A percentile compares a stretch with the other conserved stretches of the same genome.
Evolutionary conservation across 495 filamentous ascomycete species (phyloP).

Genomic region (Tuber umbilicatum): DNA sequence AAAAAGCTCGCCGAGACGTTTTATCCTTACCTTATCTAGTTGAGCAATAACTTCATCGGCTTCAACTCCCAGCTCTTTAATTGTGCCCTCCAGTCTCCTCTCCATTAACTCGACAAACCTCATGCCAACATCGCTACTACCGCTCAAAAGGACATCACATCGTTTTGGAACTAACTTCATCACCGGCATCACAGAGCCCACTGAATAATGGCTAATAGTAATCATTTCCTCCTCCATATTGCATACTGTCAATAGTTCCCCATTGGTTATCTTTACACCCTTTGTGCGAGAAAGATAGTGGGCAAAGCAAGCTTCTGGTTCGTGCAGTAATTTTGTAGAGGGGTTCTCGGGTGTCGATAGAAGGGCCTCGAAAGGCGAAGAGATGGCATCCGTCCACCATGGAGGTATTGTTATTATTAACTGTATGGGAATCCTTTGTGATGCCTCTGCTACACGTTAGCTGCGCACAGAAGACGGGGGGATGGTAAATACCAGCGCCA

Average conservation of each 20-base stretch:
- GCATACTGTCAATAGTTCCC: not conserved
- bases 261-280: not conserved
- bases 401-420: not conserved
- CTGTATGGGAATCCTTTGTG: not conserved
- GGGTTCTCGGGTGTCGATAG: not conserved
- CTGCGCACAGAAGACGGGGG: not conserved
- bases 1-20: not conserved
- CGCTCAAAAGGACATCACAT: slow-evolving; percentile 1
- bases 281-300: not conserved
- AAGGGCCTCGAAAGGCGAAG: slow-evolving; percentile 1
- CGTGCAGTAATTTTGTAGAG: not conserved
- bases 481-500: not conserved
- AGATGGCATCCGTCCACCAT: not conserved
- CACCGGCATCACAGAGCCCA: not conserved
- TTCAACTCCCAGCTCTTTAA: not conserved
- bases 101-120: not conserved
- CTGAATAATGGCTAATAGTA: not conserved
- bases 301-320: not conserved
- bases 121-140: not conserved
- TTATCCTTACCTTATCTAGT: not conserved
- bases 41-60: not conserved
- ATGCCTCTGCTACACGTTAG: not conserved
- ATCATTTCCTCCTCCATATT: slow-evolving; percentile 3
- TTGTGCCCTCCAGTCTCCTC: not conserved
- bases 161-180: not conserved